Evolutionary conservation across 495 filamentous ascomycete genomes (phyloP).

Genomic region (Podospora sp.): DNA sequence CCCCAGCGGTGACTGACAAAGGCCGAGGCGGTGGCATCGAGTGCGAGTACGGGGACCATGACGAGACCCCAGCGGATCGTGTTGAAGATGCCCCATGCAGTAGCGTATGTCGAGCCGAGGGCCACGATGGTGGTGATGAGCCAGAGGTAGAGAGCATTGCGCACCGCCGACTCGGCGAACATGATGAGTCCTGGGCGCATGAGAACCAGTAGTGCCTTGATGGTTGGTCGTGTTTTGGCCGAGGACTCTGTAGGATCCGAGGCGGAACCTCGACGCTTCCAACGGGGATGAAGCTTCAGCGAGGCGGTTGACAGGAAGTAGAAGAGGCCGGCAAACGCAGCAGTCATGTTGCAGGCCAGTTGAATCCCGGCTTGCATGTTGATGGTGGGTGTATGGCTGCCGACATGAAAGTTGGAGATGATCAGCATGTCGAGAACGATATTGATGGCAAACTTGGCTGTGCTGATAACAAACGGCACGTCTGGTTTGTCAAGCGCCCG

Average conservation of each 20-base stretch:
- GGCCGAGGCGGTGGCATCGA: slow-evolving; percentile 65
- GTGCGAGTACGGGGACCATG: slow-evolving; percentile 71
- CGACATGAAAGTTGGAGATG: slow-evolving; percentile 68
- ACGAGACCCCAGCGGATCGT: slow-evolving; percentile 79
- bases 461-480: slow-evolving; percentile 70
- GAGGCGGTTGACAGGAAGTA: slow-evolving; percentile 59
- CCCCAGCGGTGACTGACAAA: slow-evolving; percentile 75
- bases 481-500: slow-evolving; percentile 72
- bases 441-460: slow-evolving; percentile 63
- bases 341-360: slow-evolving; percentile 60
- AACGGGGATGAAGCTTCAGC: slow-evolving; percentile 11
- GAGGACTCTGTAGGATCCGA: not conserved
- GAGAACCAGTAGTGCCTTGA: slow-evolving; percentile 54
- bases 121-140: slow-evolving; percentile 65
- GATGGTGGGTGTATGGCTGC: slow-evolving; percentile 54
- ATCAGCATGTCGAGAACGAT: slow-evolving; percentile 72
- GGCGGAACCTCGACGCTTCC: slow-evolving; percentile 17
- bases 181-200: slow-evolving; percentile 58
- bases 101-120: slow-evolving; percentile 66
- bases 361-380: slow-evolving; percentile 66
- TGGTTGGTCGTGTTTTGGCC: slow-evolving; percentile 32
- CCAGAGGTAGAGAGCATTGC: slow-evolving; percentile 76
- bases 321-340: slow-evolving; percentile 58
- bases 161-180: slow-evolving; percentile 64
- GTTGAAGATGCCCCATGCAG: slow-evolving; percentile 75